These are phyloP conservation scores for Euphorbia schlechtendalii DNA, from an alignment of 441 rosid species.

Conservation along the genomic window DNA sequence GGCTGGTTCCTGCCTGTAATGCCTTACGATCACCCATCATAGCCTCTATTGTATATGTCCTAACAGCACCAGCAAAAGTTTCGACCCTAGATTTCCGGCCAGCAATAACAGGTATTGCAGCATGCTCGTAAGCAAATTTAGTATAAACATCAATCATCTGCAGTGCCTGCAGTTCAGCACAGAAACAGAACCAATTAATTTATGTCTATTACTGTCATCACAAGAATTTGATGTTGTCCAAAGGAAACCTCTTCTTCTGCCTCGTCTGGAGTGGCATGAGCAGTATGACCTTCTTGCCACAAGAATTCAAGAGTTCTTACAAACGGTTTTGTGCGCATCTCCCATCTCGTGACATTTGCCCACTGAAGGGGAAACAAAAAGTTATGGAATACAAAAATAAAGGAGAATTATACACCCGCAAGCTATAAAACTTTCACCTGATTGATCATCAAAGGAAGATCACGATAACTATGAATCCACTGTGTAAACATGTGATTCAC, in stretches of 20 bases:
- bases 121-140: slow-evolving; percentile 81
- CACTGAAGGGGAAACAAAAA: slow-evolving; percentile 41
- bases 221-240: too few relatives aligned
- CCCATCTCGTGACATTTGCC: slow-evolving; percentile 97
- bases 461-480: slow-evolving; percentile 91
- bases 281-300: slow-evolving; percentile 97
- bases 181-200: too few relatives aligned
- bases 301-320: slow-evolving; percentile 91
- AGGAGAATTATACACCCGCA: not conserved
- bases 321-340: slow-evolving; percentile 91
- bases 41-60: slow-evolving; percentile 89
- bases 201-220: too few relatives aligned
- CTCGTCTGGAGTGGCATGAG: slow-evolving; percentile 79
- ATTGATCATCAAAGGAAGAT: slow-evolving; percentile 90
- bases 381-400: not conserved
- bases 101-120: slow-evolving; percentile 87
- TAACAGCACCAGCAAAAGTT: slow-evolving; percentile 85
- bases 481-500: slow-evolving; percentile 96
- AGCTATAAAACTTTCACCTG: slow-evolving; percentile 38
- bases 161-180: slow-evolving; percentile 81
- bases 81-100: slow-evolving; percentile 81
- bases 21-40: slow-evolving; percentile 98
- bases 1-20: slow-evolving; percentile 88
- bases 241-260: slow-evolving; percentile 87
- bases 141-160: slow-evolving; percentile 86